These are phyloP conservation scores for Phanerochaete carnosa DNA, from an alignment of 768 basidiomycete genomes.

Conservation along the genomic window DNA sequence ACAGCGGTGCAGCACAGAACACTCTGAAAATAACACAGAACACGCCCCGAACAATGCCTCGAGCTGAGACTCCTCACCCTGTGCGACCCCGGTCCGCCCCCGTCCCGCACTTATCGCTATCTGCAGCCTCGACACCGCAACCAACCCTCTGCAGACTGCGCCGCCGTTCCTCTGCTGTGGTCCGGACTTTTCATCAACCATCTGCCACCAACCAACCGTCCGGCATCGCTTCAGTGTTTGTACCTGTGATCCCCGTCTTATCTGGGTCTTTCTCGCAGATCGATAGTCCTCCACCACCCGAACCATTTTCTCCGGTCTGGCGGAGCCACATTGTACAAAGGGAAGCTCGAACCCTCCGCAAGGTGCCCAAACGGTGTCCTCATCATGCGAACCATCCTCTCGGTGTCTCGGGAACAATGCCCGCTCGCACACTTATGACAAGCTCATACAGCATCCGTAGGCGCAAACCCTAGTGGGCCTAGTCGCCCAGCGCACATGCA, in stretches of 20 bases:
- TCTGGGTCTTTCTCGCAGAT: background rate
- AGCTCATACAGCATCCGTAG: background rate
- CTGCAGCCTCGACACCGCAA: background rate
- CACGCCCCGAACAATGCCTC: too few relatives aligned
- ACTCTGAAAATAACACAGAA: background rate
- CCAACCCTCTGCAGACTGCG: too few relatives aligned
- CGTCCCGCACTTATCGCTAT: background rate
- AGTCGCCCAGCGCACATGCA: background rate
- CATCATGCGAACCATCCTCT: too few relatives aligned
- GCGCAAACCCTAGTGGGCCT: background rate
- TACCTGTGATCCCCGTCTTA: background rate
- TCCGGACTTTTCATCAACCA: background rate
- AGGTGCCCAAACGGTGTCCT: too few relatives aligned
- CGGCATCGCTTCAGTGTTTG: background rate
- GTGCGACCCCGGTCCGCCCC: background rate
- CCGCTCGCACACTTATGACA: background rate
- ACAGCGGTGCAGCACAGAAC: too few relatives aligned
- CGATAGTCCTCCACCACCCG: background rate
- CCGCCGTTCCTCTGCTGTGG: too few relatives aligned
- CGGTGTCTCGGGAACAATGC: background rate
- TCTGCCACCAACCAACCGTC: background rate
- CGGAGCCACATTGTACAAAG: too few relatives aligned
- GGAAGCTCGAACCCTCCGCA: too few relatives aligned
- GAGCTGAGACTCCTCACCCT: background rate
- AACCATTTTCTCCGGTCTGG: background rate